Evolutionary conservation across 164 flowering plant genomes (phyloP).

Genomic region (Amborella trichopoda): DNA sequence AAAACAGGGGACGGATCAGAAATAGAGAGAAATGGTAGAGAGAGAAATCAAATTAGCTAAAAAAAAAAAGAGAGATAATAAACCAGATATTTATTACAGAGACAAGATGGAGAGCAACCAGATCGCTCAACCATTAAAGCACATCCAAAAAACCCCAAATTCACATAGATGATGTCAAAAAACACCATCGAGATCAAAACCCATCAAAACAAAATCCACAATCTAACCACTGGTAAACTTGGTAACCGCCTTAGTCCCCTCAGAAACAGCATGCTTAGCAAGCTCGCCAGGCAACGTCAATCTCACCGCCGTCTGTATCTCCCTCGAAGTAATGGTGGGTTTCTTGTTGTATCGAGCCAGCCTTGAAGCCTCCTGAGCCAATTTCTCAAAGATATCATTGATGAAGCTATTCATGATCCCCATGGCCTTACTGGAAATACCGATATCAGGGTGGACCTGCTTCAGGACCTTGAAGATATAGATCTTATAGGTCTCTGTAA

Average conservation of each 20-base stretch:
- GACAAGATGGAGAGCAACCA: too few relatives aligned
- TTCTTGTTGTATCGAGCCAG: constrained; percentile 36
- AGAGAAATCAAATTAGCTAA: too few relatives aligned
- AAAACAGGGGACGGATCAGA: too few relatives aligned
- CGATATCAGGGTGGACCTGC: constrained; percentile 23
- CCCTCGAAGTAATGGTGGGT: constrained; percentile 33
- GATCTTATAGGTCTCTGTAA: constrained; percentile 20
- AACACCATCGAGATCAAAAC: too few relatives aligned
- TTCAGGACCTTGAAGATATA: constrained; percentile 23
- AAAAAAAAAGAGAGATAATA: too few relatives aligned
- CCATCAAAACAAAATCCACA: too few relatives aligned
- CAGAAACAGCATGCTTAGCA: constrained; percentile 37
- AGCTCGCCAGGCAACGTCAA: constrained; percentile 25
- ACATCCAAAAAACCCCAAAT: too few relatives aligned
- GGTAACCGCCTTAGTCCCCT: constrained; percentile 36
- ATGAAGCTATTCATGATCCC: constrained; percentile 36
- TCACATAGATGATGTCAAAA: too few relatives aligned
- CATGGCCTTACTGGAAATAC: constrained; percentile 34
- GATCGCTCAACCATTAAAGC: too few relatives aligned
- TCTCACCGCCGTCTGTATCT: constrained; percentile 34
- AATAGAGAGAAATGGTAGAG: too few relatives aligned
- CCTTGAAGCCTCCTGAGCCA: constrained; percentile 23
- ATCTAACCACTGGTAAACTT: constrained; percentile 32
- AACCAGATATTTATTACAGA: too few relatives aligned
- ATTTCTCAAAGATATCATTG: constrained; percentile 33